A percentile compares a stretch with the other conserved stretches of the same genome.
Conservation (phyloP, 2,329 filamentous ascomycete species). For the Mollisiaceae sp. region DNA sequence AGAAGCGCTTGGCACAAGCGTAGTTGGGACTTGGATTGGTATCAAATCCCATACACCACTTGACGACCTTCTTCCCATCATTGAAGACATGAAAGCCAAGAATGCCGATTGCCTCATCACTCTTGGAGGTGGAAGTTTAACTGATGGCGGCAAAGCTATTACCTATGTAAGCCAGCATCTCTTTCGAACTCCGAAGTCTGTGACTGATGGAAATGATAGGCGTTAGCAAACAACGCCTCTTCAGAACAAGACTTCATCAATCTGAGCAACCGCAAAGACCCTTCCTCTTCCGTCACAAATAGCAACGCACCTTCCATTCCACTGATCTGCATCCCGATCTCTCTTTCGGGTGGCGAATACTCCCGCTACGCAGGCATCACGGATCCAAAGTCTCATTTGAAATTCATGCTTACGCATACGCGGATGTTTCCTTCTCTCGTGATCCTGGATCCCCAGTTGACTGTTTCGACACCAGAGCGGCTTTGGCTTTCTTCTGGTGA, state of each 20-base stretch:
- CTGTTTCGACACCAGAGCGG: slow-evolving; percentile 52
- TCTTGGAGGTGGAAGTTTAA: slow-evolving; percentile 38
- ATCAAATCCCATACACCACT: not conserved
- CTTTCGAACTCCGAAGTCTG: not conserved
- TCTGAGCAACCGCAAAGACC: not conserved
- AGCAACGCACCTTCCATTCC: slow-evolving; percentile 36
- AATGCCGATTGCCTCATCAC: slow-evolving; percentile 46
- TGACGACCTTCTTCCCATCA: not conserved
- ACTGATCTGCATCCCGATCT: slow-evolving; percentile 45
- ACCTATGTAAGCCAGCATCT: slow-evolving; percentile 19
- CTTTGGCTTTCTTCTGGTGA: slow-evolving; percentile 63
- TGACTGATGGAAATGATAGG: slow-evolving; percentile 24
- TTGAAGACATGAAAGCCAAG: not conserved
- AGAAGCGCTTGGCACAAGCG: not conserved
- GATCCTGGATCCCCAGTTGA: slow-evolving; percentile 58
- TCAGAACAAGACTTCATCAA: not conserved
- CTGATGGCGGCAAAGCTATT: slow-evolving; percentile 37
- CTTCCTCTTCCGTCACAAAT: not conserved
- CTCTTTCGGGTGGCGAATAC: slow-evolving; percentile 47
- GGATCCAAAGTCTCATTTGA: slow-evolving; percentile 24
- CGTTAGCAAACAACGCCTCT: slow-evolving; percentile 52
- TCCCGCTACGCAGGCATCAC: slow-evolving; percentile 46
- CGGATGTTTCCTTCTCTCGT: slow-evolving; percentile 52
- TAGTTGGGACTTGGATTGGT: not conserved
- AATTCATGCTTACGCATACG: slow-evolving; percentile 35